These are phyloP conservation scores for Acanthamoeba lugdunensis DNA, from an alignment of 208 protist genomes.

Conservation along the genomic window DNA sequence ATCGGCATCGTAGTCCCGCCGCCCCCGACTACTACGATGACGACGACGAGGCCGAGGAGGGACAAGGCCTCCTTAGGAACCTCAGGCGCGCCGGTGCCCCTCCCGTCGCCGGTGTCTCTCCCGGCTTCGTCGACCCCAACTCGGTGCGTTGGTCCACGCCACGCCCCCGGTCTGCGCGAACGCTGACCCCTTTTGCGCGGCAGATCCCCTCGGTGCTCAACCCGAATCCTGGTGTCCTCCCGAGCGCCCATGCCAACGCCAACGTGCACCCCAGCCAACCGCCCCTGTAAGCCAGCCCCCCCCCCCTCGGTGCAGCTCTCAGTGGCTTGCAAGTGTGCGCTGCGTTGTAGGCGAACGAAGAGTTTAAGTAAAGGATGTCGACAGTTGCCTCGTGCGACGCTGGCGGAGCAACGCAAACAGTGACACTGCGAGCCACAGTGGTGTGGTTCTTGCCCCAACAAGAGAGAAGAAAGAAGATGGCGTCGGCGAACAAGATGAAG, in stretches of 20 bases:
- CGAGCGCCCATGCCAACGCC: neutral
- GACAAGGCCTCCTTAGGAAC: neutral
- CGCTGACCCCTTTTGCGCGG: neutral
- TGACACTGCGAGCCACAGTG: too few relatives aligned
- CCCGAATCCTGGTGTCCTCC: neutral
- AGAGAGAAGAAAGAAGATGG: neutral
- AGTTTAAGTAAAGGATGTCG: too few relatives aligned
- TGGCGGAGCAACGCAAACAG: too few relatives aligned
- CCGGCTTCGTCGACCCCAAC: conserved; percentile 3
- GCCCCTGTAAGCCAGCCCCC: neutral
- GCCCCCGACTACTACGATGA: neutral
- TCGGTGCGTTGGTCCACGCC: neutral
- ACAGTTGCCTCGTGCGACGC: too few relatives aligned
- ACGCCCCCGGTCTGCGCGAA: too few relatives aligned
- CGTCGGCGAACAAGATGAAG: conserved; percentile 33
- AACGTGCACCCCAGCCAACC: neutral
- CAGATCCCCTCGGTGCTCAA: conserved; percentile 20
- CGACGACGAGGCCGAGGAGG: neutral
- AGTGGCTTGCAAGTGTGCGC: too few relatives aligned
- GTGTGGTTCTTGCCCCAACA: neutral
- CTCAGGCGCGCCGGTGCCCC: neutral
- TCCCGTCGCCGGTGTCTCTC: neutral
- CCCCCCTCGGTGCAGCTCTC: too few relatives aligned
- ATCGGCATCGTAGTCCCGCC: neutral
- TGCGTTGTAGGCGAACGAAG: too few relatives aligned